phyloP scores from a whole-genome alignment of 169 alveolate genomes.

The Cyclospora cayetanensis region DNA sequence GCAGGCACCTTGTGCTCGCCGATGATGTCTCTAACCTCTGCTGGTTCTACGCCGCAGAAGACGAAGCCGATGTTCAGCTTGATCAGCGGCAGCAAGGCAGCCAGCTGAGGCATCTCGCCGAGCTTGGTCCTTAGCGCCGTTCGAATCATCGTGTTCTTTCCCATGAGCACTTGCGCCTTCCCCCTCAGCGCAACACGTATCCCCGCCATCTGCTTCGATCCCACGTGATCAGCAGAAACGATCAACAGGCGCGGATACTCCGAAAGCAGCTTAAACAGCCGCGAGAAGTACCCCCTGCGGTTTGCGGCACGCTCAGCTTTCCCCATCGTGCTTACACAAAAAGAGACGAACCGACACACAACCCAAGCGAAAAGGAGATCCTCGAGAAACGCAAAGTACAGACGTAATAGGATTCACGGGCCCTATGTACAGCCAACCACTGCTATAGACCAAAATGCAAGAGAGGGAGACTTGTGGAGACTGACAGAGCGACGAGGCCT shows the following conservation, averaged over 20 bases:
- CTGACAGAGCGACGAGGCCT: constrained; percentile 46
- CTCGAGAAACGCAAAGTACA: background rate
- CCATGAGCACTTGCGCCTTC: constrained; percentile 94
- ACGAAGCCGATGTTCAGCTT: constrained; percentile 97
- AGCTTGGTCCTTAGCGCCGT: constrained; percentile 91
- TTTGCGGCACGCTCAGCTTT: background rate
- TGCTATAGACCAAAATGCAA: background rate
- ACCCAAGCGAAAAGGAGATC: background rate
- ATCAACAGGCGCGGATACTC: constrained; percentile 87
- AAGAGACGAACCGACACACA: background rate
- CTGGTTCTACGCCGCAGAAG: constrained; percentile 95
- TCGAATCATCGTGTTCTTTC: constrained; percentile 97
- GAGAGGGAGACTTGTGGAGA: constrained; percentile 23
- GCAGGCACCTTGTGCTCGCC: constrained; percentile 95
- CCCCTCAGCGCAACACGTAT: constrained; percentile 95
- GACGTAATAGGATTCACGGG: no score
- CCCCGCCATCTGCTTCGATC: constrained; percentile 95
- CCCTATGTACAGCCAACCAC: background rate
- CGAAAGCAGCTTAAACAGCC: constrained; percentile 45
- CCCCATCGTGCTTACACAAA: background rate
- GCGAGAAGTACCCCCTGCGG: constrained; percentile 50
- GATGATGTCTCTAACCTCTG: constrained; percentile 90
- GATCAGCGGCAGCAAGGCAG: constrained; percentile 87
- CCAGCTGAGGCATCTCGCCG: constrained; percentile 86
- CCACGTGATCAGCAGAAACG: constrained; percentile 96